Percentiles rank a stretch among this genome's conserved stretches.
phyloP scores from a whole-genome alignment of 257 asterid genomes.

The Galeopsis tetrahit region DNA sequence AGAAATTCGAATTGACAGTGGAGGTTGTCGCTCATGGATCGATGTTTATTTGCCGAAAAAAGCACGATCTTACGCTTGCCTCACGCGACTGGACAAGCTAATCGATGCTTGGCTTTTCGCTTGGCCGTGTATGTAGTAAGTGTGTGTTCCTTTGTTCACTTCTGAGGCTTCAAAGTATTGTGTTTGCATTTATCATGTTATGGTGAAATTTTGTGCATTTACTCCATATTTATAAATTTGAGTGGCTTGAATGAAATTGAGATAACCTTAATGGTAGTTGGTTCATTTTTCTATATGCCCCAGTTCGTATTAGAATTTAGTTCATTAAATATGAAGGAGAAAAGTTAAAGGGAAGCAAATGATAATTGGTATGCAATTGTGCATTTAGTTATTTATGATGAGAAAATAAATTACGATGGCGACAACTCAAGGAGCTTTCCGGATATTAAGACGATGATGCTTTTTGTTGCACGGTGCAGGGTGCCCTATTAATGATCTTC shows the following conservation, averaged over 20 bases:
- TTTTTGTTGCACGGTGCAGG: conserved; percentile 98
- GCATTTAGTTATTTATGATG: neutral
- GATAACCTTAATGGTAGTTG: neutral
- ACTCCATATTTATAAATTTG: neutral
- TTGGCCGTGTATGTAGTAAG: conserved; percentile 97
- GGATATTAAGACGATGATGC: conserved; percentile 77
- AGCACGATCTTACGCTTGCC: conserved; percentile 68
- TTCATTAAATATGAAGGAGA: conserved; percentile 16
- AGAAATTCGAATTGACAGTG: conserved; percentile 22
- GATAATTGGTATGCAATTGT: neutral
- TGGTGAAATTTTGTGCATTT: conserved; percentile 12
- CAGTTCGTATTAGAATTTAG: neutral
- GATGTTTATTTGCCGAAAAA: conserved; percentile 73
- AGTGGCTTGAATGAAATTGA: conserved; percentile 15
- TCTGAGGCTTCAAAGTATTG: conserved; percentile 5
- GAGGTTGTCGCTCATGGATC: conserved; percentile 60
- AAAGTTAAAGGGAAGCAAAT: neutral
- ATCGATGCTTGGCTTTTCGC: conserved; percentile 96
- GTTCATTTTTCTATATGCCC: conserved; percentile 11
- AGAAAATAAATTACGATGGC: conserved; percentile 63
- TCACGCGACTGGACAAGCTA: conserved; percentile 88
- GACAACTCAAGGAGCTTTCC: conserved; percentile 80
- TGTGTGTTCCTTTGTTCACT: conserved; percentile 1
- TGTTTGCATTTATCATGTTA: neutral
- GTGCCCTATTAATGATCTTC: conserved; percentile 86